Percentiles rank a stretch among this genome's conserved stretches.
Evolutionary conservation across 1,284 basidiomycete genomes (phyloP).

Genomic region (Cerioporus squamosus): DNA sequence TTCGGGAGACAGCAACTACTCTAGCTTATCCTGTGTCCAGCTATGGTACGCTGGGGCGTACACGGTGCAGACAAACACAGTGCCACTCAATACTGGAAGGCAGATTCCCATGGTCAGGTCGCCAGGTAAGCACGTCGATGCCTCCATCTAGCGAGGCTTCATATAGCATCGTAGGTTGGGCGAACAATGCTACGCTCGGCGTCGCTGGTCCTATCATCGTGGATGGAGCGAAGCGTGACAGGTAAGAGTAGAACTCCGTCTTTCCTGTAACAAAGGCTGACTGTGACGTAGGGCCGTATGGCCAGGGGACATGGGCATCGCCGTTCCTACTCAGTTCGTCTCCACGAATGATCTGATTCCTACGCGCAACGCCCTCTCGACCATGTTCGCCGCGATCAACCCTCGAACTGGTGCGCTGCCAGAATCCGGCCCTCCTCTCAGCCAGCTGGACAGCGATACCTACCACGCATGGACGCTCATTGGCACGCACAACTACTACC

Average conservation of each 20-base stretch:
- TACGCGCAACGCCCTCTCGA: constrained; percentile 57
- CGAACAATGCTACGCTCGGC: constrained; percentile 58
- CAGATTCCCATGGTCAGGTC: constrained; percentile 48
- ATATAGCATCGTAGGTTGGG: constrained; percentile 46
- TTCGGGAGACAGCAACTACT: background rate
- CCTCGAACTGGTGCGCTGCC: constrained; percentile 56
- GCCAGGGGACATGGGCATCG: constrained; percentile 70
- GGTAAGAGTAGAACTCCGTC: background rate
- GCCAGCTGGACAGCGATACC: constrained; percentile 49
- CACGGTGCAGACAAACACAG: constrained; percentile 63
- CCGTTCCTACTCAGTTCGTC: constrained; percentile 63
- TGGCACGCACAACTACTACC: constrained; percentile 48
- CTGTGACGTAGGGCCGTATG: constrained; percentile 50
- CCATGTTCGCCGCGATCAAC: constrained; percentile 60
- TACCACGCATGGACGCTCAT: constrained; percentile 53
- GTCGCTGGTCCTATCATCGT: constrained; percentile 65
- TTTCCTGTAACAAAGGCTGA: background rate
- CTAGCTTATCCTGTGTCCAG: constrained; percentile 21
- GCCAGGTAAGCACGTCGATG: constrained; percentile 32
- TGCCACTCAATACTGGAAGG: constrained; percentile 57
- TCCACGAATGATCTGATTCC: constrained; percentile 62
- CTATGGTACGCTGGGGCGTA: constrained; percentile 68
- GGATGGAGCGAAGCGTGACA: constrained; percentile 64
- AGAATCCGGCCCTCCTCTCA: constrained; percentile 61
- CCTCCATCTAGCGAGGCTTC: too few species aligned